Percentiles rank a stretch among this genome's conserved stretches.
These are phyloP conservation scores for Candida nemodendra DNA, from an alignment of 805 yeast genomes.

Conservation along the genomic window DNA sequence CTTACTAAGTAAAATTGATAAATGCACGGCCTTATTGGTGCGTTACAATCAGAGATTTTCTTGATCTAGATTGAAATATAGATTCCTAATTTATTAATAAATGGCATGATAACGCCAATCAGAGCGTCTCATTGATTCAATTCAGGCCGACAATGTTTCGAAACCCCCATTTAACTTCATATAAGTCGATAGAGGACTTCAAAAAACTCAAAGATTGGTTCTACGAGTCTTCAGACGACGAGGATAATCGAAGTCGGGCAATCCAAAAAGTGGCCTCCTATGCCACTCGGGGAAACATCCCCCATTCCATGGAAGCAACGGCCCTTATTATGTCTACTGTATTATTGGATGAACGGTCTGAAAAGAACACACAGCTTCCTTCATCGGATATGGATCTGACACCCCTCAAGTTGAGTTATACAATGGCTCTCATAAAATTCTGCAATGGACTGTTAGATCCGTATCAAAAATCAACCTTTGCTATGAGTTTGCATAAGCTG, in stretches of 20 bases:
- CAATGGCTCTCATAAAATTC: conserved; percentile 77
- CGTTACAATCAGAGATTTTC: too few species aligned
- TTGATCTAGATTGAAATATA: too few species aligned
- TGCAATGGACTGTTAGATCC: conserved; percentile 93
- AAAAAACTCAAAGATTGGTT: conserved; percentile 49
- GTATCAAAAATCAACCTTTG: conserved; percentile 72
- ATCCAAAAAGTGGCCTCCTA: conserved; percentile 52
- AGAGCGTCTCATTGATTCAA: too few species aligned
- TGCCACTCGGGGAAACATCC: conserved; percentile 59
- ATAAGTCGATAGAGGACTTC: conserved; percentile 43
- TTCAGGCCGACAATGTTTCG: too few species aligned
- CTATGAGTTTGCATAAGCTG: conserved; percentile 72
- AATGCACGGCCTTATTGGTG: too few species aligned
- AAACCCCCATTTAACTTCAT: conserved; percentile 35
- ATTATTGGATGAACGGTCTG: conserved; percentile 45
- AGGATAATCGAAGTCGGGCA: conserved; percentile 40
- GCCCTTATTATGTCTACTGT: conserved; percentile 52
- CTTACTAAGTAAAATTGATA: too few species aligned
- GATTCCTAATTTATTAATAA: too few species aligned
- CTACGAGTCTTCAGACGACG: conserved; percentile 34
- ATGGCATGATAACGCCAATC: too few species aligned
- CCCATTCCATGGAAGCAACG: conserved; percentile 73
- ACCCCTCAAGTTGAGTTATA: conserved; percentile 51
- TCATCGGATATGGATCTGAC: conserved; percentile 28
- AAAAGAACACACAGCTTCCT: conserved; percentile 16